These are phyloP conservation scores for Podospora anserina DNA, from an alignment of 495 filamentous ascomycete species.

Conservation along the genomic window DNA sequence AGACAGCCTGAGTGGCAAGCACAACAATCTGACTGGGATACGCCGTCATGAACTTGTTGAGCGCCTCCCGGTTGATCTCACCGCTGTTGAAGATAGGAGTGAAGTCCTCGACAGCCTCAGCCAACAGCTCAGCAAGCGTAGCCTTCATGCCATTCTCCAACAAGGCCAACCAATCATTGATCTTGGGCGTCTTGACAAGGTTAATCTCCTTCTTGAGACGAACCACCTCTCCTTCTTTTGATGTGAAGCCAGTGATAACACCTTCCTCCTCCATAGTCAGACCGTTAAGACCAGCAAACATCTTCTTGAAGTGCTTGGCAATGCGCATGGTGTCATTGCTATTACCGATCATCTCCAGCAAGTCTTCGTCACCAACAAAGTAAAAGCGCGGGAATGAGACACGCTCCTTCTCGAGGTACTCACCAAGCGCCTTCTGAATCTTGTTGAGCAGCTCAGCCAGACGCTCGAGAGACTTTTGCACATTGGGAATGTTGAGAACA, in stretches of 20 bases:
- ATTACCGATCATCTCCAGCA: conserved; percentile 99
- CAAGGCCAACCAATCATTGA: conserved; percentile 95
- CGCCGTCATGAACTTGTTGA: conserved; percentile 71
- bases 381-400: conserved; percentile 98
- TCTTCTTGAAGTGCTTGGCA: conserved; percentile 98
- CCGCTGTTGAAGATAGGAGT: conserved; percentile 64
- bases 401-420: conserved; percentile 96
- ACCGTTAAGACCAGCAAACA: conserved; percentile 94
- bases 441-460: conserved; percentile 95
- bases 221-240: conserved; percentile 92
- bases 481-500: conserved; percentile 88
- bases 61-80: conserved; percentile 60
- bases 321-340: conserved; percentile 95
- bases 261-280: conserved; percentile 87
- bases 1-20: conserved; percentile 89
- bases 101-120: conserved; percentile 78
- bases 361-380: conserved; percentile 97
- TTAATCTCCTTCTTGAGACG: conserved; percentile 85
- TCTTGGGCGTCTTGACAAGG: conserved; percentile 84
- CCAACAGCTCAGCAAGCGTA: conserved; percentile 84
- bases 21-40: conserved; percentile 96
- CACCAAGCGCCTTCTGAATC: conserved; percentile 97
- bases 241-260: conserved; percentile 85
- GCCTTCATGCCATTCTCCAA: conserved; percentile 92
- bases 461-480: conserved; percentile 92